phyloP scores from a whole-genome alignment of 2,329 filamentous ascomycete species.

The Exophiala viscosa region DNA sequence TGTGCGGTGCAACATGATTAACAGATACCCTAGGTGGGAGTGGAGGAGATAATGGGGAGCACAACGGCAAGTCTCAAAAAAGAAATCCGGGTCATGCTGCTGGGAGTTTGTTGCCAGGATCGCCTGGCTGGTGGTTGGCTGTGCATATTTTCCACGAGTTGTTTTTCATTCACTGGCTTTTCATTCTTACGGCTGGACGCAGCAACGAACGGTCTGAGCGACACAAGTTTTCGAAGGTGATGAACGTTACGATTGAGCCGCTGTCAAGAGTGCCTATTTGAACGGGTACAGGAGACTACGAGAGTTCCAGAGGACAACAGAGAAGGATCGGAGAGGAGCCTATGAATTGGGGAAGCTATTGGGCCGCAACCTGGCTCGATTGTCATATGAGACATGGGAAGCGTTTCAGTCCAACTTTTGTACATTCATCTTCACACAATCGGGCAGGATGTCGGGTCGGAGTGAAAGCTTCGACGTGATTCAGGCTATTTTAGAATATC shows the following conservation, averaged over 20 bases:
- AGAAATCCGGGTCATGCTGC: constrained; percentile 9
- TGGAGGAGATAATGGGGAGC: constrained; percentile 26
- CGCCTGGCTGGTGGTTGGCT: constrained; percentile 14
- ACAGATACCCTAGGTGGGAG: constrained; percentile 29
- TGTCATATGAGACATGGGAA: background rate
- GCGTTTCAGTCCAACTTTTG: constrained; percentile 8
- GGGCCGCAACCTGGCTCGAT: background rate
- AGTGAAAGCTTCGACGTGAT: background rate
- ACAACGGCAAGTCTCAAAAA: constrained; percentile 12
- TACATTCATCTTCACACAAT: constrained; percentile 20
- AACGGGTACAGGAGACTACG: constrained; percentile 7
- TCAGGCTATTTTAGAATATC: constrained; percentile 1
- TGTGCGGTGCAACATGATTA: constrained; percentile 25
- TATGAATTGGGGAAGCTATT: background rate
- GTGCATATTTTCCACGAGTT: constrained; percentile 16
- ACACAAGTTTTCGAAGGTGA: constrained; percentile 14
- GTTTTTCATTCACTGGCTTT: constrained; percentile 12
- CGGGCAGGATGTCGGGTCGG: constrained; percentile 10
- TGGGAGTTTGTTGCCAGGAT: constrained; percentile 18
- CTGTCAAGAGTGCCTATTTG: constrained; percentile 12
- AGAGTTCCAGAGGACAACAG: background rate
- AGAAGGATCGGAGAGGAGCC: background rate
- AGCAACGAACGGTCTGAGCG: constrained; percentile 8
- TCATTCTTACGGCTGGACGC: constrained; percentile 8
- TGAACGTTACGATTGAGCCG: constrained; percentile 23